Percentiles rank a stretch among this genome's conserved stretches.
phyloP scores from a whole-genome alignment of 768 basidiomycete species.

The Tremella yokohamensis region DNA sequence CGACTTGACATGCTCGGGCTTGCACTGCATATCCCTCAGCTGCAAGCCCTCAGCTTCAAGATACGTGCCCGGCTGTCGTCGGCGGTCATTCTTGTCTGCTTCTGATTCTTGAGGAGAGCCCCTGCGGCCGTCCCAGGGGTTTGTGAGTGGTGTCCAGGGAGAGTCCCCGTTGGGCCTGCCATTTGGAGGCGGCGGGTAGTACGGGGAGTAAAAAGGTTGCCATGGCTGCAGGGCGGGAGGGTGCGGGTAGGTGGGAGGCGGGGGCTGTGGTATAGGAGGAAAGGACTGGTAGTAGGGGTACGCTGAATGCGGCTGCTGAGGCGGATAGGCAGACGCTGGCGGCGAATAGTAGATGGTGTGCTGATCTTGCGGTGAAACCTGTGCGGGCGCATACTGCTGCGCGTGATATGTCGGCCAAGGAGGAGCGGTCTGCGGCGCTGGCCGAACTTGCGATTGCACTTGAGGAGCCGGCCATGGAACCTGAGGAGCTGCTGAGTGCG shows the following conservation, averaged over 20 bases:
- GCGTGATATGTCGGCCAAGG: not conserved
- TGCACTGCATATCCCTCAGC: not conserved
- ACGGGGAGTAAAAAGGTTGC: constrained; percentile 15
- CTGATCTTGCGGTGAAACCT: too few species aligned
- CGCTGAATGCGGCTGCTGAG: not conserved
- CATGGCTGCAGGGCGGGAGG: constrained; percentile 21
- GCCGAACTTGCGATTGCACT: not conserved
- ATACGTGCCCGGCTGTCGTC: too few species aligned
- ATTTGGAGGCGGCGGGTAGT: not conserved
- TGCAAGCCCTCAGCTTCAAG: not conserved
- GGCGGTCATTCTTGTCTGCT: not conserved
- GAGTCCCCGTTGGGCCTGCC: not conserved
- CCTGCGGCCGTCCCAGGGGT: constrained; percentile 9
- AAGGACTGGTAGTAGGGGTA: not conserved
- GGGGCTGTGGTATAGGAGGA: not conserved
- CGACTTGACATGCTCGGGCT: not conserved
- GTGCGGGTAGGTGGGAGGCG: constrained; percentile 25
- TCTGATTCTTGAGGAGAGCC: not conserved
- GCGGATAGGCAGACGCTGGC: too few species aligned
- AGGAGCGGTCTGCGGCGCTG: not conserved
- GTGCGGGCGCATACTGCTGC: too few species aligned
- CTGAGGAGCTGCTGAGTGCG: too few species aligned
- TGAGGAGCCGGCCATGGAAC: too few species aligned
- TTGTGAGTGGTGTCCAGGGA: constrained; percentile 10
- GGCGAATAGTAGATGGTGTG: not conserved